Base-by-base conservation (phyloP, 345 rosid species). In the Mangifera indica region DNA sequence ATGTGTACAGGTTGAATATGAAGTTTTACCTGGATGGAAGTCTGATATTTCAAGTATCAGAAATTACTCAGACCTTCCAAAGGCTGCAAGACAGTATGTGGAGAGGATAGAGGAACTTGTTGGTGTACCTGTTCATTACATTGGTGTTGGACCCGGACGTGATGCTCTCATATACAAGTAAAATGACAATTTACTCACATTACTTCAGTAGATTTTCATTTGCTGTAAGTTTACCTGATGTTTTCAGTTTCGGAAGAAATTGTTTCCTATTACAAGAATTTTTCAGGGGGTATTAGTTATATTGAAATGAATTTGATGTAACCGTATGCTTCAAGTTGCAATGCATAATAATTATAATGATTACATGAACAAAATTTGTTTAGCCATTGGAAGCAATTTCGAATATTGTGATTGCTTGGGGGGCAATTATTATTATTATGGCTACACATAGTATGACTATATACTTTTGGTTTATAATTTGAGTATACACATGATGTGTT, bases 101-200 rank as follows among this genome's bases (percentile, higher is more conserved):
- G 97, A 95, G 82, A 88, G 97, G 86, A 87, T 95, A 62, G 97
- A 95, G 76, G 91, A 95, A 71, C 93, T 92, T 0, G 91, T 92
- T 25, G 99, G 93, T 5, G 88, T 88, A 29, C 93, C 95, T 0
- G 70, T 94, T 72, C 84, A 92, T 78, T 94, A 90, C 80, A 92
- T 94, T 48, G 98, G 98, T 54, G 84, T 90, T 5, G 98, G 97
- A 4, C 97, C 98, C 0, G 93, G 97, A 51, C 93, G 98, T 44
- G 93, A 92, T 56, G 98, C 98, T 56, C 97, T 94, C 69, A 92
- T 92, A 67, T 82, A 65, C 79, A 94, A 92, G 74, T 94, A 79
- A 83, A 77, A 64, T 60, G 42, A 25, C 5, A 7, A 55, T 5
- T 44, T 11, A 20, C 54, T 29, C 26, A 40, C 56, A 26, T n/a